Evolutionary conservation across 371 early-diverging fungal species (phyloP).

Genomic region (Capniomyces stellatus): DNA sequence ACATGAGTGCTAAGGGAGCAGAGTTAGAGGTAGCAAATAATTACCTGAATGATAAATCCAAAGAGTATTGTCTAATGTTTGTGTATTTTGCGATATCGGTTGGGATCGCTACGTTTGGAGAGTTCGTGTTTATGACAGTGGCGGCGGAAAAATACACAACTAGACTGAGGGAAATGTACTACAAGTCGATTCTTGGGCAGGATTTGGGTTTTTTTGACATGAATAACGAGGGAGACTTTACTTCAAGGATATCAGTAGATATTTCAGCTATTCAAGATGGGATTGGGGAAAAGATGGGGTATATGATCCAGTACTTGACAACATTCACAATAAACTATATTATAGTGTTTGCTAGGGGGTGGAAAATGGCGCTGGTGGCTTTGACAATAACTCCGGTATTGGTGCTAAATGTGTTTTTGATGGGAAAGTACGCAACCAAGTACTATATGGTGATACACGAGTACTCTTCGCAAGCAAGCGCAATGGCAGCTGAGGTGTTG

Average conservation of each 20-base stretch:
- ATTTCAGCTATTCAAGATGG: slow-evolving; percentile 69
- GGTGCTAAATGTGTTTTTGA: slow-evolving; percentile 30
- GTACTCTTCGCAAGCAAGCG: slow-evolving; percentile 58
- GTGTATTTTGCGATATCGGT: slow-evolving; percentile 12
- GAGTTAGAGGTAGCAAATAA: slow-evolving; percentile 3
- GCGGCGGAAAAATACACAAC: slow-evolving; percentile 24
- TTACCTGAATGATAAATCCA: slow-evolving; percentile 10
- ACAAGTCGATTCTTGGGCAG: slow-evolving; percentile 66
- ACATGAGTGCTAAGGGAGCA: not conserved
- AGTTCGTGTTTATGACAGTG: slow-evolving; percentile 14
- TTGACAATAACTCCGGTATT: slow-evolving; percentile 46
- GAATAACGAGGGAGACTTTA: slow-evolving; percentile 42
- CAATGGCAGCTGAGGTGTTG: slow-evolving; percentile 70
- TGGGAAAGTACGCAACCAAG: slow-evolving; percentile 48
- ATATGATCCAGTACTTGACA: slow-evolving; percentile 40
- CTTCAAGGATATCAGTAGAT: slow-evolving; percentile 59
- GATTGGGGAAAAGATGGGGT: slow-evolving; percentile 66
- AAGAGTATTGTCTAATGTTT: slow-evolving; percentile 18
- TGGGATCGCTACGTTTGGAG: slow-evolving; percentile 12
- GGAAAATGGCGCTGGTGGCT: slow-evolving; percentile 73
- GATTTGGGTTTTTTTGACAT: slow-evolving; percentile 85
- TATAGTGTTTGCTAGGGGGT: slow-evolving; percentile 69
- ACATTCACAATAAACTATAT: slow-evolving; percentile 74
- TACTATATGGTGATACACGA: slow-evolving; percentile 26
- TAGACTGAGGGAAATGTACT: slow-evolving; percentile 44